Evolutionary conservation across 2,329 filamentous ascomycete genomes (phyloP), one percentile per base, ranked within the genome.

Genomic region (Diplodia scrobiculata): DNA sequence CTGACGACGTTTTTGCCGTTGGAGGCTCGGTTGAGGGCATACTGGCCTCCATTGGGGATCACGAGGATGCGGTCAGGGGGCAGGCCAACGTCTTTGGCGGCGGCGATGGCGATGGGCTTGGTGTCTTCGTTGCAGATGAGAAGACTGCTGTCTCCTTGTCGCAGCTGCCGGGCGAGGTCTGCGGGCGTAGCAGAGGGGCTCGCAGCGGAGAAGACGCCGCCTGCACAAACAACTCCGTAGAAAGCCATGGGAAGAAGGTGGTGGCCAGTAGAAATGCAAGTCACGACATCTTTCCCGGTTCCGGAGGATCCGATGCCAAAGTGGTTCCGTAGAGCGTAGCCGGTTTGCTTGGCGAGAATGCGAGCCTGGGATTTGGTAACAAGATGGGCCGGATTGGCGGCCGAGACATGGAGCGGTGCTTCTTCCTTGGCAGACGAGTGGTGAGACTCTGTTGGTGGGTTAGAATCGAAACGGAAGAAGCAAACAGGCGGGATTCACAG

Each of bases 191-290:
- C 81, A 0, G 80, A 78, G 0, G 84, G 78, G 54, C 80, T 83
- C 0, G 84, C 84, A 5, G 84, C 82, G 6, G 84, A 84, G 70
- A 85, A 88, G 29, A 88, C 80, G 19, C 85, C 86, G 0, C 83
- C 85, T 1, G 85, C 84, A 3, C 84, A 86, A 53, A 88, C 78
- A 63, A 86, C 81, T 14, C 82, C 83, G 68, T 81, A 87, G 71
- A 86, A 84, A 1, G 86, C 69, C 13, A 81, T 78, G 0, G 84
- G 81, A 0, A 87, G 77, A 5, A 86, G 77, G 53, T 82, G 81
- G 69, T 87, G 83, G 1, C 86, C 86, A 0, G 82, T 82, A 0
- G 83, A 85, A 32, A 87, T 81, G 19, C 82, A 79, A 3, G 86
- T 82, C 14, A 87, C 83, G 4, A 87, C 81, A 69, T 77, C 73